Evolutionary conservation across 306 rosid genomes (phyloP).

Genomic region (Canavalia ensiformis): DNA sequence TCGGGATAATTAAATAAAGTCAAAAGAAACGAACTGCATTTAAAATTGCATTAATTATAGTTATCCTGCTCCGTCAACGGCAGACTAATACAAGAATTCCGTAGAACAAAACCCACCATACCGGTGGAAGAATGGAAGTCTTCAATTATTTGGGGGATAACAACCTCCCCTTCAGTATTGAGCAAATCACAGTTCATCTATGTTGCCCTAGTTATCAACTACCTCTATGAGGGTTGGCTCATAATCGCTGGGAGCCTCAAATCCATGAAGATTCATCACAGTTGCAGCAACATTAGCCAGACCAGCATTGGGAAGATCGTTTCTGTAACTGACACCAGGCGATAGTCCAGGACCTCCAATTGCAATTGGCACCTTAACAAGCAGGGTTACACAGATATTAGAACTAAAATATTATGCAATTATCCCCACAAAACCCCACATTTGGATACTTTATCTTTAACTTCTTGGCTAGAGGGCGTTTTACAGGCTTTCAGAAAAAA

Average conservation of each 20-base stretch:
- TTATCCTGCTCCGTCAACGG: too few species aligned
- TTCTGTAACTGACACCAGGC: conserved; percentile 76
- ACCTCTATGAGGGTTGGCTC: conserved; percentile 88
- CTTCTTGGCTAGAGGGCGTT: neutral
- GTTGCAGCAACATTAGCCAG: conserved; percentile 97
- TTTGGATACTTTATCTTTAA: neutral
- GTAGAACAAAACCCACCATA: too few species aligned
- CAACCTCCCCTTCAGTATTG: too few species aligned
- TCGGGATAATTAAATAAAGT: too few species aligned
- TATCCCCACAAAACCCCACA: too few species aligned
- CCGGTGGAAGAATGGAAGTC: too few species aligned
- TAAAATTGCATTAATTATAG: too few species aligned
- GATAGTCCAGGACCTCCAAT: conserved; percentile 96
- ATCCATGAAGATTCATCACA: conserved; percentile 95
- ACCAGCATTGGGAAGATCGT: conserved; percentile 81
- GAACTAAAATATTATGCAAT: too few species aligned
- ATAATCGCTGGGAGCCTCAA: conserved; percentile 91
- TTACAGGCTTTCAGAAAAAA: too few species aligned
- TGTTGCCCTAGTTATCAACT: conserved; percentile 53
- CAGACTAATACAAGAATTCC: too few species aligned
- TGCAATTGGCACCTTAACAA: conserved; percentile 87
- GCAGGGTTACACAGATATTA: neutral
- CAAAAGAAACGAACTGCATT: too few species aligned
- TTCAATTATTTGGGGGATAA: too few species aligned
- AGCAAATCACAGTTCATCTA: neutral